These are phyloP conservation scores for Pseudocercospora fuligena DNA, from an alignment of 2,329 filamentous ascomycete species.

Conservation along the genomic window DNA sequence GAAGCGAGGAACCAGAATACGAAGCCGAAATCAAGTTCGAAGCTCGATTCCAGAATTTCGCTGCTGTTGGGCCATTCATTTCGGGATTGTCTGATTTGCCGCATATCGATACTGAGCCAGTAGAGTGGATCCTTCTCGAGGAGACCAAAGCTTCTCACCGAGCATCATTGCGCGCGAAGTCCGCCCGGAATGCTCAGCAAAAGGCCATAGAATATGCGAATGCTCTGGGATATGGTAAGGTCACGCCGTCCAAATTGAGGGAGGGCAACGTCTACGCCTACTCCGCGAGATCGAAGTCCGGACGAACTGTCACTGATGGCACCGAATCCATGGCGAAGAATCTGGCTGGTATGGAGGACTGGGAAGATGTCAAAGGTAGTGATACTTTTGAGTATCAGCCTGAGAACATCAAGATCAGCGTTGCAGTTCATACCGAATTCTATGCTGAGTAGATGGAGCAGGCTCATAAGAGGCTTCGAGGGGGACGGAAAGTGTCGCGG, in stretches of 20 bases:
- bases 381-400: not conserved
- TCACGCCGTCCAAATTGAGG: constrained; percentile 8
- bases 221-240: constrained; percentile 15
- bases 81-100: not conserved
- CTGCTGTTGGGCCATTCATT: constrained; percentile 8
- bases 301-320: not conserved
- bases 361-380: constrained; percentile 12
- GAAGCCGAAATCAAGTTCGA: constrained; percentile 15
- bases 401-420: not conserved
- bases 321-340: constrained; percentile 12
- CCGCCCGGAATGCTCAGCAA: constrained; percentile 16
- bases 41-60: constrained; percentile 15
- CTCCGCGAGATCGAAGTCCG: constrained; percentile 9
- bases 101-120: constrained; percentile 9
- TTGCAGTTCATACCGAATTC: not conserved
- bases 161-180: constrained; percentile 7
- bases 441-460: not conserved
- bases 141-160: constrained; percentile 18
- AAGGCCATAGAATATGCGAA: constrained; percentile 22
- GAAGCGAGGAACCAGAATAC: not conserved
- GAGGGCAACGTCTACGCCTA: constrained; percentile 8
- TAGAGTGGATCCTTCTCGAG: constrained; percentile 18
- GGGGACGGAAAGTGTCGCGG: not conserved
- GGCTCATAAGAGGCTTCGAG: not conserved
- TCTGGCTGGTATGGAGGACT: constrained; percentile 12